phyloP scores from a whole-genome alignment of 345 rosid species.

The Zanthoxylum bungeanum region DNA sequence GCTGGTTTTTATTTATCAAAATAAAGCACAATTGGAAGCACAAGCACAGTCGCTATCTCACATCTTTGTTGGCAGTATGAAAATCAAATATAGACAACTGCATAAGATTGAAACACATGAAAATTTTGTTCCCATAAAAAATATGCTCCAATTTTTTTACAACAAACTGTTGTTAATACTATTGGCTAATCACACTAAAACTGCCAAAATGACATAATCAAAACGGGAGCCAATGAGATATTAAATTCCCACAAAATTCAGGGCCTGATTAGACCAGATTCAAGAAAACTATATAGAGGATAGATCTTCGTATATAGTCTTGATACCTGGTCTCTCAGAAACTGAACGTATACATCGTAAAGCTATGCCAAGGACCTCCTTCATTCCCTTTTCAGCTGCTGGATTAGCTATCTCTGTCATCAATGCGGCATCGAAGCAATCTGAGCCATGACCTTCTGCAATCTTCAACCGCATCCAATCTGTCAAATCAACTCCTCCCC shows the following conservation, averaged over 20 bases:
- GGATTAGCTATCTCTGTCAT: conserved; percentile 49
- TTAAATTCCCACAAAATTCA: conserved; percentile 29
- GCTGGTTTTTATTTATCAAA: no score
- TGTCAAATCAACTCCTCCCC: conserved; percentile 71
- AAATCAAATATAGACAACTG: neutral
- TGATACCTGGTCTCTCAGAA: conserved; percentile 95
- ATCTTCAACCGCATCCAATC: conserved; percentile 78
- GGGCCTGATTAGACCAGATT: conserved; percentile 10
- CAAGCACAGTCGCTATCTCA: neutral
- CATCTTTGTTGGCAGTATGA: neutral
- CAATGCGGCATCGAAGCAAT: conserved; percentile 72
- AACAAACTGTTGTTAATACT: conserved; percentile 15
- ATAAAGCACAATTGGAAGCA: neutral
- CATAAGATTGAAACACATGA: neutral
- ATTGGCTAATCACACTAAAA: conserved; percentile 12
- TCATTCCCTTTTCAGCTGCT: conserved; percentile 73
- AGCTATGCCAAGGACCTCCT: conserved; percentile 91
- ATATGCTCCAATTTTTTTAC: conserved; percentile 19
- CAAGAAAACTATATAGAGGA: conserved; percentile 61
- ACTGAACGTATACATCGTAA: conserved; percentile 70
- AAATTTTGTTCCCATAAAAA: conserved; percentile 18
- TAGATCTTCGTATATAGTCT: conserved; percentile 94
- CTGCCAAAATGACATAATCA: conserved; percentile 4
- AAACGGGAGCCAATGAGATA: conserved; percentile 31
- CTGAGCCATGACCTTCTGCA: conserved; percentile 62